Evolutionary conservation across 2,329 filamentous ascomycete species (phyloP), one percentile per base, ranked within the genome.

Genomic region (Cercospora berteroae): DNA sequence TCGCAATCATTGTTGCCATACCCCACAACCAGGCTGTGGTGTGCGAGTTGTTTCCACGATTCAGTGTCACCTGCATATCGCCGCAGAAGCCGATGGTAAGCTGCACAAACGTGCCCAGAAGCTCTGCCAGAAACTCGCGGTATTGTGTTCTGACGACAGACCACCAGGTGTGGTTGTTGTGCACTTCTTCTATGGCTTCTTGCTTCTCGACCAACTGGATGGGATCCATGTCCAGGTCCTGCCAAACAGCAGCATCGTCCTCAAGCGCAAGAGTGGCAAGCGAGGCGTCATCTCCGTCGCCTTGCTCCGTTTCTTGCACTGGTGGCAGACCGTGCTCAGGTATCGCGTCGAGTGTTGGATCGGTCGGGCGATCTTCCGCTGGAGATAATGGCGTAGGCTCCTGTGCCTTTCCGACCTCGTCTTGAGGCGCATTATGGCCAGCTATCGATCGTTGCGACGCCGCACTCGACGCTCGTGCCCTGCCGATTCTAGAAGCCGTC

Each of bases 41-140:
- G 68, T 81, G 79, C 4, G 81, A 81, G 33, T 82, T 84, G 1
- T 60, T 64, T 7, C 64, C 67, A n/a, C 66, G 60, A 33, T 66
- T 68, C 16, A 73, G 64, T 1, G 81, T 81, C 31, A 84, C 80
- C 1, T 80, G 80, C 1, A 86, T 76, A 64, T 86, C 82, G 12
- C 81, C 81, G 59, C 80, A 82, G 67, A 87, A 82, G 5, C 84
- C 85, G 23, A 86, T 79, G 6, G 71, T 74, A 1, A 74, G 59
- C 48, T 75, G 70, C 1, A 76, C 66, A 12, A 75, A 66, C 66
- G 84, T 83, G 3, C 81, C 84, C 8, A 87, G 79, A 1, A 83
- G 80, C 69, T 87, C 85, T 1, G 84, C 85, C 1, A 86, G 77
- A 29, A 83, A 82, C 72, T 87, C 84, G 10, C 84, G 81, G 70